Base-by-base conservation (phyloP, 768 basidiomycete species). In the Rubroboletus satanas region DNA sequence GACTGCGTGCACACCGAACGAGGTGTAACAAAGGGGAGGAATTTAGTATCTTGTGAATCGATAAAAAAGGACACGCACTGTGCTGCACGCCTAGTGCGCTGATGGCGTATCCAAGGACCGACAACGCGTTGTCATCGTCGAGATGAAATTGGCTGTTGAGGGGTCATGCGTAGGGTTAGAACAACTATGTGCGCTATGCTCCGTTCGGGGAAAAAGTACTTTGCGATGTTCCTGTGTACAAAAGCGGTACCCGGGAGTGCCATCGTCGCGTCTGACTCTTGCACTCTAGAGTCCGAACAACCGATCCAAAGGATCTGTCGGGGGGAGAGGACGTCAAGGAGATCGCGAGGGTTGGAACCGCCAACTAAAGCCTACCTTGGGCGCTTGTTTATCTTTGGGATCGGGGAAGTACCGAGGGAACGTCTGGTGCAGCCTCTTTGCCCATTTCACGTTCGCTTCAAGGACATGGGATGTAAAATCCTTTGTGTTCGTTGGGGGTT, bases 191-290 rank as follows among this genome's bases (percentile, higher is more conserved):
- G 1, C 17, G 41, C 1, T 6, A 28, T n/a, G 31, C 3, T 6
- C 28, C 28, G 35, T 36, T 7, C 26, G 11, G 31, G 29, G 31
- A 32, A 72, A 21, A 81, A 10, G 55, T 62, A 90, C 85, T 94
- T 94, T 50, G 91, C 93, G 60, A 95, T 85, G 71, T 94, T 94
- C 45, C 93, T 77, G 71, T 92, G 85, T 29, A 87, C 84, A 63
- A 95, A 94, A 56, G 90, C 82, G 42, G 87, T 86, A 50, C 92
- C 91, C 0, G 93, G 93, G 58, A 78, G 77, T 9, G 82, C 75
- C 35, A 76, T 81, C 35, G 83, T 84, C 53, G 89, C 74, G 60
- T 89, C 85, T 35, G 82, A 82, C 68, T 92, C 91, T 18, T 90
- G 90, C 3, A 93, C 88, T 58, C 93, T 78, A 11, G 90, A 93